These are phyloP conservation scores for Cordyceps farinosa DNA, from an alignment of 2,329 filamentous ascomycete species.

Conservation along the genomic window DNA sequence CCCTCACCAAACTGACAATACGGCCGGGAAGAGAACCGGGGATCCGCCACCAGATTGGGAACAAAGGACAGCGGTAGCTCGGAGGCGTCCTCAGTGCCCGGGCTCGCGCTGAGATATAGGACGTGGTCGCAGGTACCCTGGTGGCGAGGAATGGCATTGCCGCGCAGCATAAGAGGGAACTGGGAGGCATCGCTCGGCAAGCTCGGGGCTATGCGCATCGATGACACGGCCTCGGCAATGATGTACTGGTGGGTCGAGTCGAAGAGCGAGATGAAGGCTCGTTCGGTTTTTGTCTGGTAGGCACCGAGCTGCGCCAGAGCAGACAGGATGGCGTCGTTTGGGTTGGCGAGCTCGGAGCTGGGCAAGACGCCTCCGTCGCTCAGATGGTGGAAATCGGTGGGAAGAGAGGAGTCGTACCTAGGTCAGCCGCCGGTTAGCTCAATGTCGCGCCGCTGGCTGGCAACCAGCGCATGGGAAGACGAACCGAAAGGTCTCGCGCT, in stretches of 20 bases:
- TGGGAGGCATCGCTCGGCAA: constrained; percentile 9
- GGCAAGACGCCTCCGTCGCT: background rate
- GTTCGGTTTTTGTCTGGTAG: constrained; percentile 38
- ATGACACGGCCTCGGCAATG: constrained; percentile 44
- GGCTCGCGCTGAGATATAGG: constrained; percentile 9
- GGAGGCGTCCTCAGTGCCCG: background rate
- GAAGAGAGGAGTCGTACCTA: background rate
- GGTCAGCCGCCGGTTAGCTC: background rate
- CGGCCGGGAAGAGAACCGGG: constrained; percentile 25
- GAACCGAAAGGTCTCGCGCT: background rate
- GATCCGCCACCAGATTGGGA: constrained; percentile 28
- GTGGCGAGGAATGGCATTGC: constrained; percentile 23
- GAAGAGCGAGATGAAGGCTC: constrained; percentile 46
- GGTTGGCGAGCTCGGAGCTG: constrained; percentile 21
- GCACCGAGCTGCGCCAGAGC: constrained; percentile 46
- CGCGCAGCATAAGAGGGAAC: constrained; percentile 22
- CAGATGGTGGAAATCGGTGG: background rate
- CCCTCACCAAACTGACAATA: constrained; percentile 22
- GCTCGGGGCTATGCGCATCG: constrained; percentile 29
- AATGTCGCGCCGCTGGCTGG: background rate
- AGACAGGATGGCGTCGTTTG: constrained; percentile 36
- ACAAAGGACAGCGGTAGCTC: constrained; percentile 30
- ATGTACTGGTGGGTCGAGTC: constrained; percentile 43
- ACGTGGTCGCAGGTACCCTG: constrained; percentile 23
- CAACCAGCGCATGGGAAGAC: background rate